phyloP scores from a whole-genome alignment of 2,329 filamentous ascomycete genomes.

The Annulohypoxylon truncatum region DNA sequence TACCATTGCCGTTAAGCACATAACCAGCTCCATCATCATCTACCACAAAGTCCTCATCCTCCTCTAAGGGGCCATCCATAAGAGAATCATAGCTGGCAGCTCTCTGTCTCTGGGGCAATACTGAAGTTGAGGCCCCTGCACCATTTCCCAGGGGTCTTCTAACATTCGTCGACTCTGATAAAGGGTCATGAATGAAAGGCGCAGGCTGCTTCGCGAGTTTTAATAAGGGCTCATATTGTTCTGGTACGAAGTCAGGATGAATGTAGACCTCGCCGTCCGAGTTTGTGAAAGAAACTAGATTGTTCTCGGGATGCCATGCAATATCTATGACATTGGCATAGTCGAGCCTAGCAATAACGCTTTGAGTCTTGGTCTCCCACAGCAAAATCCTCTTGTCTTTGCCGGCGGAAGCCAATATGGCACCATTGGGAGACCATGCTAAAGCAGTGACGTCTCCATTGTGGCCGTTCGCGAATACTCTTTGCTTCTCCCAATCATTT shows the following conservation, averaged over 20 bases:
- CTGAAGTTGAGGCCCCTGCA: conserved; percentile 60
- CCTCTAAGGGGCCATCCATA: conserved; percentile 69
- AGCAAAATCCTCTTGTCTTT: conserved; percentile 78
- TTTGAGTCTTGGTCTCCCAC: conserved; percentile 92
- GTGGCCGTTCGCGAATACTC: conserved; percentile 82
- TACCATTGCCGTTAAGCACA: conserved; percentile 65
- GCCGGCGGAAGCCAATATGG: conserved; percentile 78
- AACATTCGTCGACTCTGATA: conserved; percentile 76
- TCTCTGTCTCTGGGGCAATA: conserved; percentile 10
- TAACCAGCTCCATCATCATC: conserved; percentile 97
- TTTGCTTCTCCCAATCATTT: conserved; percentile 89
- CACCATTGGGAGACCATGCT: conserved; percentile 95
- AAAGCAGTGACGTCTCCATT: conserved; percentile 86
- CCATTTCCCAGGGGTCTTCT: conserved; percentile 68
- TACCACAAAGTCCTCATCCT: conserved; percentile 85
- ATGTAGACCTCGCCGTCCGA: conserved; percentile 95
- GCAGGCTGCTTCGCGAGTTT: conserved; percentile 75
- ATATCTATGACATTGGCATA: conserved; percentile 88
- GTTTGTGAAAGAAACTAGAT: conserved; percentile 91
- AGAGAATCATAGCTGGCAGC: conserved; percentile 84
- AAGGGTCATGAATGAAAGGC: conserved; percentile 85
- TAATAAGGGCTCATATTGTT: conserved; percentile 67
- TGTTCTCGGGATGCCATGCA: conserved; percentile 90
- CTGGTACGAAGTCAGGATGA: conserved; percentile 75
- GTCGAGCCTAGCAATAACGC: conserved; percentile 79